Percentiles rank a stretch among this genome's conserved stretches.
Conservation (phyloP, 192 early-diverging fungal species). For the Nowakowskiella sp. region DNA sequence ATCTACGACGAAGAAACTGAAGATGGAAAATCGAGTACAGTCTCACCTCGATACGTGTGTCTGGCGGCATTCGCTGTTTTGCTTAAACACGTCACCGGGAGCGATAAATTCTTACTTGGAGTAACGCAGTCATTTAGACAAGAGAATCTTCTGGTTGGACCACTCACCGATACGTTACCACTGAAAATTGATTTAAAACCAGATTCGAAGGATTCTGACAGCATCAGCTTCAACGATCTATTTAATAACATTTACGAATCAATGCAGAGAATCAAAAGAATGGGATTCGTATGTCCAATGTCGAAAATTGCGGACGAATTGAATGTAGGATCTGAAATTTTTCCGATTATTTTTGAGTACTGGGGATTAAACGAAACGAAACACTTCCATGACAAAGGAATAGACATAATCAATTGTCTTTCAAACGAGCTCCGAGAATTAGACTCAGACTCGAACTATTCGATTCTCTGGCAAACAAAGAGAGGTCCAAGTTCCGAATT, state of each 20-base stretch:
- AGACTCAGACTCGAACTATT: too few species aligned
- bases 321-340: not conserved
- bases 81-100: conserved; percentile 42
- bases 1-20: conserved; percentile 7
- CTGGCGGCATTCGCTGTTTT: conserved; percentile 42
- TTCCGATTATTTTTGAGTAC: conserved; percentile 43
- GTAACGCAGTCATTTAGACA: conserved; percentile 24
- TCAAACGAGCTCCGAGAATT: too few species aligned
- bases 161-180: conserved; percentile 38
- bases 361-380: too few species aligned
- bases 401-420: too few species aligned
- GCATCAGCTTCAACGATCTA: conserved; percentile 32
- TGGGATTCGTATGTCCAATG: conserved; percentile 22
- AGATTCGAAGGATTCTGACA: conserved; percentile 17
- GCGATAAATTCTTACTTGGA: conserved; percentile 42
- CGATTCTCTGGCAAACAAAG: too few species aligned
- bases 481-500: too few species aligned
- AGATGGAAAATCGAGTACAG: not conserved
- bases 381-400: too few species aligned
- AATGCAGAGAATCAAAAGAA: conserved; percentile 14
- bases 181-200: conserved; percentile 33
- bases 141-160: conserved; percentile 28
- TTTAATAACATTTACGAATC: conserved; percentile 17
- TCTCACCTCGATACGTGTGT: conserved; percentile 7
- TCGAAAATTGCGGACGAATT: conserved; percentile 10